A percentile compares a stretch with the other conserved stretches of the same genome.
Evolutionary conservation across 2,329 filamentous ascomycete species (phyloP).

Genomic region (Sporothrix variecibatus): DNA sequence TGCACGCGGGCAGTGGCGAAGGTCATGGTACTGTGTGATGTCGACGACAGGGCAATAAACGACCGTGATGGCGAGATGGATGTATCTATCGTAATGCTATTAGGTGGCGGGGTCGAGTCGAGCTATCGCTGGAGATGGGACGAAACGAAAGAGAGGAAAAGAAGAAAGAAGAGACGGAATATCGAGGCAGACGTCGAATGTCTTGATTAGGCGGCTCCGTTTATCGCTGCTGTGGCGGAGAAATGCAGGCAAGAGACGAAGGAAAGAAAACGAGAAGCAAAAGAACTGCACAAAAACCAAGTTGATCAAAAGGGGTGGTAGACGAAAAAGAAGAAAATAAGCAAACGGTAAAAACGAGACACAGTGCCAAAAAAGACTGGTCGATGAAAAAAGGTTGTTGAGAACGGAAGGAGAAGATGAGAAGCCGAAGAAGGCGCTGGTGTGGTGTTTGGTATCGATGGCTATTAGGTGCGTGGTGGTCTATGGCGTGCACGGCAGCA

Average conservation of each 20-base stretch:
- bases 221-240: slow-evolving; percentile 4
- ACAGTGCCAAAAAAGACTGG: background rate
- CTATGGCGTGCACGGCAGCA: slow-evolving; percentile 6
- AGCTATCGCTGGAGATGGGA: background rate
- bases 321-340: background rate
- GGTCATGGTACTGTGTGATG: slow-evolving; percentile 28
- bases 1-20: slow-evolving; percentile 27
- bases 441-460: background rate
- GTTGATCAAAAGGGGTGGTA: background rate
- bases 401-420: background rate
- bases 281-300: background rate
- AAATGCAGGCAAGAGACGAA: background rate
- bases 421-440: slow-evolving; percentile 7
- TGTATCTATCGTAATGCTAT: background rate
- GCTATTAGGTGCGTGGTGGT: background rate
- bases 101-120: background rate
- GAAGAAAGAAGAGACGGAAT: background rate
- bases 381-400: background rate
- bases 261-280: background rate
- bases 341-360: background rate
- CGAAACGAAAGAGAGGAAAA: background rate
- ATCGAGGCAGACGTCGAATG: slow-evolving; percentile 11
- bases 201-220: slow-evolving; percentile 7
- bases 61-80: background rate
- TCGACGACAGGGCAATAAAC: background rate